Conservation (phyloP, 139 green algal genomes). For the Volvox reticuliferus region DNA sequence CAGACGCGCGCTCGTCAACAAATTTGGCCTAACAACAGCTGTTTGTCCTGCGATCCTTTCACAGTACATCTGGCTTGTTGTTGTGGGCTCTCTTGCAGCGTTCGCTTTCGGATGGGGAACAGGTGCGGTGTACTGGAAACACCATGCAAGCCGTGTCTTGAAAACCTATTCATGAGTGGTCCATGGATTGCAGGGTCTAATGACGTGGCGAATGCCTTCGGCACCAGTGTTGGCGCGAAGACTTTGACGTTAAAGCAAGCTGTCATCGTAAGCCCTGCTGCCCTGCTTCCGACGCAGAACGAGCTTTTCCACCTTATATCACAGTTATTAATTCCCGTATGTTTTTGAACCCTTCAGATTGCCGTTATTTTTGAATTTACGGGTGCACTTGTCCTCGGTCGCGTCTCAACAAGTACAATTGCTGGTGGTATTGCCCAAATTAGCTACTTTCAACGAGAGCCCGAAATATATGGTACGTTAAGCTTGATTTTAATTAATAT, state of each 20-base stretch:
- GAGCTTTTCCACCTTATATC: too few species aligned
- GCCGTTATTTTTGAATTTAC: slow-evolving; percentile 54
- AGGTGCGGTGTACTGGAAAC: neutral
- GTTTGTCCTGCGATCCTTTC: neutral
- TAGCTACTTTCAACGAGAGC: neutral
- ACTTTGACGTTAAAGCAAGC: slow-evolving; percentile 63
- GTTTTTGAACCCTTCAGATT: neutral
- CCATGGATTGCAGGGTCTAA: slow-evolving; percentile 32
- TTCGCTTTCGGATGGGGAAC: slow-evolving; percentile 28
- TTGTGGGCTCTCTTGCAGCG: slow-evolving; percentile 39
- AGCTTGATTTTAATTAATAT: neutral
- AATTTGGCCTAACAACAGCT: too few species aligned
- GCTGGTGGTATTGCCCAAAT: slow-evolving; percentile 35
- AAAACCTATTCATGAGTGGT: too few species aligned
- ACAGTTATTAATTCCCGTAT: too few species aligned
- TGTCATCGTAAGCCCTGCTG: slow-evolving; percentile 33
- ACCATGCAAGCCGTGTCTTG: too few species aligned
- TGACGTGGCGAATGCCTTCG: slow-evolving; percentile 55
- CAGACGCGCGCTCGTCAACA: too few species aligned
- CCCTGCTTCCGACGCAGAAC: too few species aligned
- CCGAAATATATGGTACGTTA: slow-evolving; percentile 7
- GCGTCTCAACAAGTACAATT: slow-evolving; percentile 56
- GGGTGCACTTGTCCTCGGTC: slow-evolving; percentile 60
- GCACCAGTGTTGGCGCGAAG: slow-evolving; percentile 66
- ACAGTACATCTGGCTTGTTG: slow-evolving; percentile 55